Evolutionary conservation across 2,329 filamentous ascomycete genomes (phyloP).

Genomic region (Aspergillus fumigatiaffinis): DNA sequence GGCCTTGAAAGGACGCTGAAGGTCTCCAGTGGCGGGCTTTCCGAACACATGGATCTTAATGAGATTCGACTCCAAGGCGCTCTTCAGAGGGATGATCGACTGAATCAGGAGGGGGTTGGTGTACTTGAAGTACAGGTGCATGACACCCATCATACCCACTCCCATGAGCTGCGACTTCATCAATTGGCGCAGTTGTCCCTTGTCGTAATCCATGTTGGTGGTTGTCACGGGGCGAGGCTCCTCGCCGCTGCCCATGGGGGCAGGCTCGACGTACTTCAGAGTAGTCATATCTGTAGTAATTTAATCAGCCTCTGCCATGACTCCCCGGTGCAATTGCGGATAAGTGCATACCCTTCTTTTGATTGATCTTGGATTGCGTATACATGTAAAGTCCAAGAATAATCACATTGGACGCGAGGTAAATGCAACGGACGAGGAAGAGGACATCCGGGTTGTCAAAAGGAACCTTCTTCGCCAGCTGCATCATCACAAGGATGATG

Average conservation of each 20-base stretch:
- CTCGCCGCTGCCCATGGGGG: conserved; percentile 87
- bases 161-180: conserved; percentile 95
- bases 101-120: conserved; percentile 98
- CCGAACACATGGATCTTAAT: conserved; percentile 94
- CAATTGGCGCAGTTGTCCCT: conserved; percentile 73
- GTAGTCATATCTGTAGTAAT: conserved; percentile 75
- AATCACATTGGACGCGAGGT: conserved; percentile 71
- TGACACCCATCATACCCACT: conserved; percentile 94
- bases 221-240: conserved; percentile 96
- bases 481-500: conserved; percentile 98
- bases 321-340: background rate
- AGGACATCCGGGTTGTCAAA: conserved; percentile 82
- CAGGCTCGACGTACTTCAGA: conserved; percentile 96
- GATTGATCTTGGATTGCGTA: conserved; percentile 79
- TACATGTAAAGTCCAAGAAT: conserved; percentile 83
- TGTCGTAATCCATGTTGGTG: conserved; percentile 93
- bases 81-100: conserved; percentile 96
- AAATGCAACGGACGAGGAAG: conserved; percentile 60
- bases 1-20: conserved; percentile 95
- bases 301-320: background rate
- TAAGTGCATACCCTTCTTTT: conserved; percentile 79
- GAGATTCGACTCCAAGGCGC: conserved; percentile 89
- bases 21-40: conserved; percentile 78
- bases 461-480: conserved; percentile 91
- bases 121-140: conserved; percentile 99